A percentile compares a stretch with the other conserved stretches of the same genome.
These are phyloP conservation scores for Balansia obtecta DNA, from an alignment of 2,329 filamentous ascomycete genomes.

Conservation along the genomic window DNA sequence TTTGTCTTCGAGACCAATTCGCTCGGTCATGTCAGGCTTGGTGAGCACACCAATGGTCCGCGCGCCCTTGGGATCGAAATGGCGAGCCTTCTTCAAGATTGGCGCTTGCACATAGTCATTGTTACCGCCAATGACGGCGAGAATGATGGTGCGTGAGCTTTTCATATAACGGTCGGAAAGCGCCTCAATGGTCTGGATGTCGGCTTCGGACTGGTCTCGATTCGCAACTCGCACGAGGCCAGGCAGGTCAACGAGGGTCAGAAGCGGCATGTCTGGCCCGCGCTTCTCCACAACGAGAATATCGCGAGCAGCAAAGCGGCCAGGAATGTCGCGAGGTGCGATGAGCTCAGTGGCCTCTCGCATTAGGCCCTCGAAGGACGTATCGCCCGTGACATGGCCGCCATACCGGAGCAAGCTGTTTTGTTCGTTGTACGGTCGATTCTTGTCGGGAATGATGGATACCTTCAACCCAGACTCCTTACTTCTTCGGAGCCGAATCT, in stretches of 20 bases:
- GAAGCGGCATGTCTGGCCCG: constrained; percentile 44
- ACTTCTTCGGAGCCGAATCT: constrained; percentile 41
- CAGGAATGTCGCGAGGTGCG: constrained; percentile 35
- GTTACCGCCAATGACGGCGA: constrained; percentile 43
- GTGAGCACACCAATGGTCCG: constrained; percentile 40
- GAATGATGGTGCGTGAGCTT: constrained; percentile 40
- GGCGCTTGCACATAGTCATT: constrained; percentile 41
- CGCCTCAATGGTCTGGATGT: constrained; percentile 38
- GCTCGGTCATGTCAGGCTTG: constrained; percentile 40
- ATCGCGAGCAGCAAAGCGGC: constrained; percentile 37
- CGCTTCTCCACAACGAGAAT: constrained; percentile 46
- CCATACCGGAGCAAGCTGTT: constrained; percentile 34
- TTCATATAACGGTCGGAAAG: constrained; percentile 44
- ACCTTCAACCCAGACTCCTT: constrained; percentile 33
- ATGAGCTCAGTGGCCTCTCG: constrained; percentile 37
- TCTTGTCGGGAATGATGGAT: constrained; percentile 42
- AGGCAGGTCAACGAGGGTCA: constrained; percentile 50
- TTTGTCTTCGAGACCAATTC: constrained; percentile 39
- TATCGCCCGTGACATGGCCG: constrained; percentile 30
- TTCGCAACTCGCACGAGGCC: constrained; percentile 44
- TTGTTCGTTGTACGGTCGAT: constrained; percentile 33
- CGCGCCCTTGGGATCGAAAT: constrained; percentile 36
- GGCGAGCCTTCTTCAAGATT: constrained; percentile 36
- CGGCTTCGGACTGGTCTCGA: constrained; percentile 37
- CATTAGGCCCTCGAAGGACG: constrained; percentile 39